Evolutionary conservation across 768 basidiomycete genomes (phyloP), one percentile per base, ranked within the genome.

Genomic region (Suillus plorans): DNA sequence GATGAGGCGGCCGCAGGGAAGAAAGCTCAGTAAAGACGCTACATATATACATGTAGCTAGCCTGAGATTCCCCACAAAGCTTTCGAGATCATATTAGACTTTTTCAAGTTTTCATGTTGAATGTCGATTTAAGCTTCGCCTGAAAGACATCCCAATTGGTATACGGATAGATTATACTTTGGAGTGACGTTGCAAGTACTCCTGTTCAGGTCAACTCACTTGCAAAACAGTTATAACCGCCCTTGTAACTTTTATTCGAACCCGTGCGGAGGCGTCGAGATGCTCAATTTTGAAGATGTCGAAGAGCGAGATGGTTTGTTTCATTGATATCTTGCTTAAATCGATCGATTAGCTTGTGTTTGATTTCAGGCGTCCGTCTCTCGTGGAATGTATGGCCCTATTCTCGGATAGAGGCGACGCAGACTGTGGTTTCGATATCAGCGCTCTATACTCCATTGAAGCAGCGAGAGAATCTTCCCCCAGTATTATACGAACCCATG

Each of bases 381-480:
- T 97, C 96, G 56, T 99, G 97, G 97, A 99, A 99, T 78, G 94
- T 96, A 64, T 99, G 95, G 94, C 95, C 96, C 3, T 96, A 95
- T 42, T 96, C 95, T 65, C 89, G 97, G 71, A 97, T 99, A 77
- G 97, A 99, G 80, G 95, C 97, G 16, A 99, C 96, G 44, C 86
- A 96, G 70, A 98, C 94, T 5, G 97, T 99, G 47, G 97, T 99
- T 8, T 97, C 97, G 65, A 97, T 99, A 72, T 90, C 97, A n/a
- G 94, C 97, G 10, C 84, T 99, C 9, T 99, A 99, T 79, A 95
- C 94, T 3, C 97, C 97, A 20, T 82, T 99, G 70, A 99, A 97
- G 79, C 84, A 91, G 64, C 85, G 96, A 64, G 94, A 95, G 70
- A 97, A 99, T 73, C 85, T 99, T 0, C 95, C 96, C 0, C 95